Conservation (phyloP, 106 monocot species). For the Triglochin maritima region DNA sequence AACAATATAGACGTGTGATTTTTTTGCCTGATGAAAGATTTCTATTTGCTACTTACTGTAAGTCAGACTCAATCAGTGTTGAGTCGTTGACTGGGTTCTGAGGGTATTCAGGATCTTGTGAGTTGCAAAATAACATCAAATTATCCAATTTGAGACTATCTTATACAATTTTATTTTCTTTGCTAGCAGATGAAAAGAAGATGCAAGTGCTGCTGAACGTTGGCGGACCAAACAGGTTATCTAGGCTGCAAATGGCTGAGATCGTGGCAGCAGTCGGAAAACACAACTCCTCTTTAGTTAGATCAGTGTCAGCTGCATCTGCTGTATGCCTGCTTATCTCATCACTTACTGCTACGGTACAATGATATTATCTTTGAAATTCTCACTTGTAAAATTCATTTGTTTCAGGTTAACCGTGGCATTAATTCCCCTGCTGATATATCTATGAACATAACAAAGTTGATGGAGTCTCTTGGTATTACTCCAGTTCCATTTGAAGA, state of each 20-base stretch:
- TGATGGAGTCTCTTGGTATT: slow-evolving; percentile 42
- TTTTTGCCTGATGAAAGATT: too few relatives aligned
- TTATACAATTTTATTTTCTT: not conserved
- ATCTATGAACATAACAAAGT: slow-evolving; percentile 77
- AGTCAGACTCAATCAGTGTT: too few relatives aligned
- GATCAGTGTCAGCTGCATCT: slow-evolving; percentile 59
- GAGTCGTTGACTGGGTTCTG: too few relatives aligned
- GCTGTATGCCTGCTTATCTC: slow-evolving; percentile 29
- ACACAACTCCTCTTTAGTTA: slow-evolving; percentile 49
- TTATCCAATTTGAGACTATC: not conserved
- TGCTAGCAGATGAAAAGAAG: slow-evolving; percentile 39
- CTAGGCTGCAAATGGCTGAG: slow-evolving; percentile 77
- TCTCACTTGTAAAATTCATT: not conserved
- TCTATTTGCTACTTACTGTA: too few relatives aligned
- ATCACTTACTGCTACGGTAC: not conserved
- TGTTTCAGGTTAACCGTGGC: slow-evolving; percentile 63
- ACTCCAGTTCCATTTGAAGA: slow-evolving; percentile 52
- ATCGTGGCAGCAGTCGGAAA: slow-evolving; percentile 52
- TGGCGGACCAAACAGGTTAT: slow-evolving; percentile 78
- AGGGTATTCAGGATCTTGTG: too few relatives aligned
- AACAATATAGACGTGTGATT: too few relatives aligned
- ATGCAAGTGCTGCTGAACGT: slow-evolving; percentile 67
- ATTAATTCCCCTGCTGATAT: slow-evolving; percentile 88
- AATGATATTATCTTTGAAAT: not conserved
- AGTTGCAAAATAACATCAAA: too few relatives aligned